Percentiles rank a stretch among this genome's conserved stretches.
Conservation (phyloP, 2,329 filamentous ascomycete species). For the Septoria linicola region DNA sequence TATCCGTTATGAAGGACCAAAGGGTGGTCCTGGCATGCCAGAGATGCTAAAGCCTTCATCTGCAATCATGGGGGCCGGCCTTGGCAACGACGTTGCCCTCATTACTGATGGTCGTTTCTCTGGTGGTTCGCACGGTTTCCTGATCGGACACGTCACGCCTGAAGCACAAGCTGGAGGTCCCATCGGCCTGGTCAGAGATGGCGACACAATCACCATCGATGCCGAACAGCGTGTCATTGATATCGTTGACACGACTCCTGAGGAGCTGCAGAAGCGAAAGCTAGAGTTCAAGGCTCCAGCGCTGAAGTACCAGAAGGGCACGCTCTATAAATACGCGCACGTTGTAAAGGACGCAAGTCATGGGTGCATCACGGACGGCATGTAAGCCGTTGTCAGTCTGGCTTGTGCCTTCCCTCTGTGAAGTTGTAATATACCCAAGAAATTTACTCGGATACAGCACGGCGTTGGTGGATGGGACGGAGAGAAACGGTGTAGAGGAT, state of each 20-base stretch:
- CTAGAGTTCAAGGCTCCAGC: slow-evolving; percentile 54
- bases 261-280: slow-evolving; percentile 56
- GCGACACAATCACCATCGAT: slow-evolving; percentile 78
- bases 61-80: slow-evolving; percentile 71
- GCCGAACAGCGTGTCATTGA: slow-evolving; percentile 69
- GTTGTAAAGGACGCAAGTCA: slow-evolving; percentile 58
- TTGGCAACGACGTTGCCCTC: slow-evolving; percentile 71
- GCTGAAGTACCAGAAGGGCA: slow-evolving; percentile 59
- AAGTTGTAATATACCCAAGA: background rate
- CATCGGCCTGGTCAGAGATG: slow-evolving; percentile 77
- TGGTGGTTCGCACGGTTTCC: slow-evolving; percentile 80
- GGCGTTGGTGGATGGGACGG: slow-evolving; percentile 1
- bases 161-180: slow-evolving; percentile 84
- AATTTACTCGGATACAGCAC: background rate
- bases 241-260: slow-evolving; percentile 61
- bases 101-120: slow-evolving; percentile 75
- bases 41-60: slow-evolving; percentile 73
- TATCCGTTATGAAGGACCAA: slow-evolving; percentile 72
- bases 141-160: slow-evolving; percentile 84
- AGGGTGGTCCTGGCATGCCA: slow-evolving; percentile 71
- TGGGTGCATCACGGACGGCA: slow-evolving; percentile 57
- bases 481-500: too few relatives aligned
- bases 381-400: slow-evolving; percentile 4
- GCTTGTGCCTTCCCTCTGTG: background rate
- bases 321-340: slow-evolving; percentile 59